phyloP scores from a whole-genome alignment of 495 filamentous ascomycete genomes.

The Penicillium tannophilum region DNA sequence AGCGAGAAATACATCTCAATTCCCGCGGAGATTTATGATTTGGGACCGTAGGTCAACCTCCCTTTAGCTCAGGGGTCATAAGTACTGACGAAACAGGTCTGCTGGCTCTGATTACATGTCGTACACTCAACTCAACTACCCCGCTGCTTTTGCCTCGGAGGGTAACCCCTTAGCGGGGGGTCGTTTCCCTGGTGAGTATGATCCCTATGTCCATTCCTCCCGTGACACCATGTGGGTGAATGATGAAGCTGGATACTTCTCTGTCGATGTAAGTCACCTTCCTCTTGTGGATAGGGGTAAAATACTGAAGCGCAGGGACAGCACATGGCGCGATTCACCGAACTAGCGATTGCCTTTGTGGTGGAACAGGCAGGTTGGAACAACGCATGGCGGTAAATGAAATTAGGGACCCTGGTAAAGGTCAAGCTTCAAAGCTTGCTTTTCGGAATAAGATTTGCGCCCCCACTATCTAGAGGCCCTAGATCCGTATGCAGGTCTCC shows the following conservation, averaged over 20 bases:
- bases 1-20: constrained; percentile 17
- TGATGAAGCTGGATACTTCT: constrained; percentile 17
- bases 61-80: neutral
- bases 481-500: neutral
- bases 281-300: neutral
- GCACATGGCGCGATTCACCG: constrained; percentile 21
- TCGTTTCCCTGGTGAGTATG: constrained; percentile 13
- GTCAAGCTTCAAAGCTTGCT: neutral
- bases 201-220: constrained; percentile 13
- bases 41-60: constrained; percentile 11
- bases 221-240: constrained; percentile 17
- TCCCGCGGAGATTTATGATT: constrained; percentile 14
- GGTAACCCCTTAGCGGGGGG: constrained; percentile 14
- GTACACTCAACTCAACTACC: constrained; percentile 18
- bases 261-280: constrained; percentile 16
- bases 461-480: constrained; percentile 1
- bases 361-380: constrained; percentile 20
- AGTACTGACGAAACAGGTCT: constrained; percentile 7
- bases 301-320: neutral
- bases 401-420: neutral
- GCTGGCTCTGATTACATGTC: constrained; percentile 21
- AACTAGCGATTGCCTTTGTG: constrained; percentile 16
- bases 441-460: neutral
- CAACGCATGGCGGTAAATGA: constrained; percentile 14
- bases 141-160: constrained; percentile 18